Conservation (phyloP, 805 yeast genomes). For the Cyberlindnera xishuangbannaensis region DNA sequence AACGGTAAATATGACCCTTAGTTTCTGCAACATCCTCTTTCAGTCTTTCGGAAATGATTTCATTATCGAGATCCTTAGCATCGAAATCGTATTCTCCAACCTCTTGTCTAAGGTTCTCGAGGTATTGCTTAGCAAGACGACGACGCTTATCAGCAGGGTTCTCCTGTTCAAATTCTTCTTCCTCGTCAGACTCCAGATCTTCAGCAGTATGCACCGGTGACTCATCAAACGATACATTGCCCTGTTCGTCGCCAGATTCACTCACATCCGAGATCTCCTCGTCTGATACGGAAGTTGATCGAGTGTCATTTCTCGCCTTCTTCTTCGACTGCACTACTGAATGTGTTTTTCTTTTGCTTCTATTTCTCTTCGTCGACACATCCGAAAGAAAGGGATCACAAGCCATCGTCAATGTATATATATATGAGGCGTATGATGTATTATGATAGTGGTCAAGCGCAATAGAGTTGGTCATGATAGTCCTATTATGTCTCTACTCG, state of each 20-base stretch:
- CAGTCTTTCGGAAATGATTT: conserved; percentile 73
- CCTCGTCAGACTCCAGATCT: conserved; percentile 57
- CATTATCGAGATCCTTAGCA: conserved; percentile 87
- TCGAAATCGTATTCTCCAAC: conserved; percentile 55
- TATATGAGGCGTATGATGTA: too few species aligned
- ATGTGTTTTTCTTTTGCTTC: conserved; percentile 13
- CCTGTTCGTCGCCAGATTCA: conserved; percentile 44
- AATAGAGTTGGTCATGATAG: too few species aligned
- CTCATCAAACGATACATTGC: conserved; percentile 30
- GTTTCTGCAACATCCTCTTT: conserved; percentile 86
- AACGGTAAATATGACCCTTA: conserved; percentile 76
- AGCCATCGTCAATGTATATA: conserved; percentile 32
- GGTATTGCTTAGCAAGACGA: conserved; percentile 87
- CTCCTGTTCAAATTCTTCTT: conserved; percentile 64
- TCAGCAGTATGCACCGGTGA: conserved; percentile 25
- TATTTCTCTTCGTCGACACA: conserved; percentile 41
- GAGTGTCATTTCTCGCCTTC: conserved; percentile 6
- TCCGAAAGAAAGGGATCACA: conserved; percentile 60
- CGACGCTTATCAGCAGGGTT: conserved; percentile 91
- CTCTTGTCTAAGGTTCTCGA: conserved; percentile 68
- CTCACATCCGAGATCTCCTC: conserved; percentile 50
- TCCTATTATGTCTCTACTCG: too few species aligned
- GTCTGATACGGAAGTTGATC: conserved; percentile 27
- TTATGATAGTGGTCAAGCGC: too few species aligned
- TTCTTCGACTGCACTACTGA: conserved; percentile 13